Evolutionary conservation across 176 grass and related monocot species (phyloP).

Genomic region (Triticum urartu): DNA sequence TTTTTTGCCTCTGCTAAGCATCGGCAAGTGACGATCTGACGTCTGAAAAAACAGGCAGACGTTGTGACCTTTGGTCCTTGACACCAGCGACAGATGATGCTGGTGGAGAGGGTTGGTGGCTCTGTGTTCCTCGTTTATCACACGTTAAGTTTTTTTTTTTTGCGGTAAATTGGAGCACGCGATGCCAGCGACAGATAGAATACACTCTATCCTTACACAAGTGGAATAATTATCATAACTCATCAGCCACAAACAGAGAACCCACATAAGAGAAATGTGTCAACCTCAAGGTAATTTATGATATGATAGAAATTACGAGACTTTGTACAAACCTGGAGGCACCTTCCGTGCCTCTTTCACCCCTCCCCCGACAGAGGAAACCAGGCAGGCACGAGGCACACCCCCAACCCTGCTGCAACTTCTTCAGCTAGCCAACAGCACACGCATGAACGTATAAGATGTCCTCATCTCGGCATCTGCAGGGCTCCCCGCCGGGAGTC

Average conservation of each 20-base stretch:
- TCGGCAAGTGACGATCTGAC: too few relatives aligned
- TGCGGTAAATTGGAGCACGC: not conserved
- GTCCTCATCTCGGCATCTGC: slow-evolving; percentile 19
- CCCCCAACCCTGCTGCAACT: slow-evolving; percentile 28
- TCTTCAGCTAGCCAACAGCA: slow-evolving; percentile 40
- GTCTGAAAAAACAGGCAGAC: too few relatives aligned
- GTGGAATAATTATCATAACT: not conserved
- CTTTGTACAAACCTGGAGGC: slow-evolving; percentile 47
- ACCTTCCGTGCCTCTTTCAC: not conserved
- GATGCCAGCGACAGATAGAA: not conserved
- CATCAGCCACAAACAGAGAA: not conserved
- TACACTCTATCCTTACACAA: not conserved
- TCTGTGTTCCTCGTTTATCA: not conserved
- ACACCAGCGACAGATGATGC: too few relatives aligned
- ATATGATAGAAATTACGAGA: slow-evolving; percentile 6
- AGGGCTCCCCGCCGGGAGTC: slow-evolving; percentile 5
- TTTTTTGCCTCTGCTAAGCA: too few relatives aligned
- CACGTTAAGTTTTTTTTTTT: not conserved
- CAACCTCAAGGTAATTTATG: slow-evolving; percentile 17
- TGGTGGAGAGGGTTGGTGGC: too few relatives aligned
- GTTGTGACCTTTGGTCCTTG: too few relatives aligned
- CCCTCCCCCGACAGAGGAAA: not conserved
- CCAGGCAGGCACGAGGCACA: not conserved
- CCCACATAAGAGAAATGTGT: not conserved
- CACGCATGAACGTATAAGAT: slow-evolving; percentile 27